These are phyloP conservation scores for Talaromyces ruber DNA, from an alignment of 495 filamentous ascomycete species.

Conservation along the genomic window DNA sequence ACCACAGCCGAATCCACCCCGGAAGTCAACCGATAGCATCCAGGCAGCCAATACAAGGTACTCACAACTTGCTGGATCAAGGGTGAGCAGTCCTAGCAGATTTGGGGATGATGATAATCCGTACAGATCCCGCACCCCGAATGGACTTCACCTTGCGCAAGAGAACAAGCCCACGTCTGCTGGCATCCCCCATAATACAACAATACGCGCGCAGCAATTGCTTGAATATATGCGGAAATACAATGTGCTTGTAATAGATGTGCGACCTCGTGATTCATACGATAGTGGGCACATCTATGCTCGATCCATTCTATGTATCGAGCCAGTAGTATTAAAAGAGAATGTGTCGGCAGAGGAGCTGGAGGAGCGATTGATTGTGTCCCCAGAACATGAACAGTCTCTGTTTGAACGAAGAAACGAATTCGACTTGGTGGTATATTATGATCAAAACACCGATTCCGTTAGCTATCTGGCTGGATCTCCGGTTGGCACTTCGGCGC, in stretches of 20 bases:
- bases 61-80: slow-evolving; percentile 30
- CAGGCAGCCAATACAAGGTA: slow-evolving; percentile 27
- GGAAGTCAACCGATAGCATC: slow-evolving; percentile 34
- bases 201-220: slow-evolving; percentile 58
- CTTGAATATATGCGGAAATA: slow-evolving; percentile 53
- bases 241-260: slow-evolving; percentile 74
- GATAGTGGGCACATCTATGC: slow-evolving; percentile 83
- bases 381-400: slow-evolving; percentile 62
- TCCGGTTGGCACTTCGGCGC: slow-evolving; percentile 40
- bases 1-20: slow-evolving; percentile 39
- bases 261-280: slow-evolving; percentile 72
- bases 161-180: slow-evolving; percentile 30
- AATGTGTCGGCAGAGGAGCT: slow-evolving; percentile 84
- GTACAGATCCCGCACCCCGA: slow-evolving; percentile 37
- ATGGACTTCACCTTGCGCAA: slow-evolving; percentile 23
- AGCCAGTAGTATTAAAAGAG: slow-evolving; percentile 66
- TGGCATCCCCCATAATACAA: slow-evolving; percentile 50
- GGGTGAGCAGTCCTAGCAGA: slow-evolving; percentile 28
- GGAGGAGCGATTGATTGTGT: slow-evolving; percentile 70
- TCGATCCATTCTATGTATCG: slow-evolving; percentile 76
- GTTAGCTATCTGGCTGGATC: slow-evolving; percentile 39
- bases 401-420: slow-evolving; percentile 69
- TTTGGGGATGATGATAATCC: slow-evolving; percentile 29
- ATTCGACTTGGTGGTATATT: slow-evolving; percentile 84
- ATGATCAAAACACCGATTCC: slow-evolving; percentile 63